These are phyloP conservation scores for Meira miltonrushii DNA, from an alignment of 1,284 basidiomycete species.

Conservation along the genomic window DNA sequence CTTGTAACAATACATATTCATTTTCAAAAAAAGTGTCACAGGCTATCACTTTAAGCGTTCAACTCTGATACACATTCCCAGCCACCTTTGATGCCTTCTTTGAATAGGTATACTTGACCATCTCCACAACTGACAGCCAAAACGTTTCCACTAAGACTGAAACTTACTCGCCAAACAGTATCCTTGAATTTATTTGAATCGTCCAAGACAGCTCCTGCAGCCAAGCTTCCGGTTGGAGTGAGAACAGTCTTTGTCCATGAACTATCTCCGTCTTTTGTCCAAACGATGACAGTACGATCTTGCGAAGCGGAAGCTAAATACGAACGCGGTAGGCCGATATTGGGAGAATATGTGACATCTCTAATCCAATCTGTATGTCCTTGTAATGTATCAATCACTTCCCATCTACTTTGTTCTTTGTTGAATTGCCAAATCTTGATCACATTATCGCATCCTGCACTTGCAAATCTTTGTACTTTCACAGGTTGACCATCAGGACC, in stretches of 20 bases:
- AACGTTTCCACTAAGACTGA: conserved; percentile 93
- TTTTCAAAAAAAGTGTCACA: neutral
- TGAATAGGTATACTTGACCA: conserved; percentile 96
- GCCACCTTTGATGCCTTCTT: conserved; percentile 85
- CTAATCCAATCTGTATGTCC: conserved; percentile 91
- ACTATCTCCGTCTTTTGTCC: conserved; percentile 77
- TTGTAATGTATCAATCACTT: conserved; percentile 39
- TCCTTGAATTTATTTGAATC: conserved; percentile 41
- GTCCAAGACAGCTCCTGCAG: conserved; percentile 1
- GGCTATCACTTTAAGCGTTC: neutral
- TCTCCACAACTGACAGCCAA: conserved; percentile 96
- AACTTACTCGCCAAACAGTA: conserved; percentile 86
- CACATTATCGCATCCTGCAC: conserved; percentile 90
- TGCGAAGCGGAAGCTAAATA: conserved; percentile 95
- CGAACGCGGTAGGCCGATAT: conserved; percentile 84
- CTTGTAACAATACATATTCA: neutral
- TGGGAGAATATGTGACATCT: conserved; percentile 95
- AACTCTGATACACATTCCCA: conserved; percentile 69
- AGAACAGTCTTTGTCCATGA: conserved; percentile 82
- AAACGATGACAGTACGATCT: conserved; percentile 80
- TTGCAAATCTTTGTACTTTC: conserved; percentile 63
- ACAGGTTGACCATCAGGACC: conserved; percentile 57
- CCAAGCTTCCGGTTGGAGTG: conserved; percentile 50
- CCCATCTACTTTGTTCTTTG: conserved; percentile 41
- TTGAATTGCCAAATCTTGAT: conserved; percentile 87